Evolutionary conservation across 1,284 basidiomycete genomes (phyloP).

Genomic region (Wallemia hederae): DNA sequence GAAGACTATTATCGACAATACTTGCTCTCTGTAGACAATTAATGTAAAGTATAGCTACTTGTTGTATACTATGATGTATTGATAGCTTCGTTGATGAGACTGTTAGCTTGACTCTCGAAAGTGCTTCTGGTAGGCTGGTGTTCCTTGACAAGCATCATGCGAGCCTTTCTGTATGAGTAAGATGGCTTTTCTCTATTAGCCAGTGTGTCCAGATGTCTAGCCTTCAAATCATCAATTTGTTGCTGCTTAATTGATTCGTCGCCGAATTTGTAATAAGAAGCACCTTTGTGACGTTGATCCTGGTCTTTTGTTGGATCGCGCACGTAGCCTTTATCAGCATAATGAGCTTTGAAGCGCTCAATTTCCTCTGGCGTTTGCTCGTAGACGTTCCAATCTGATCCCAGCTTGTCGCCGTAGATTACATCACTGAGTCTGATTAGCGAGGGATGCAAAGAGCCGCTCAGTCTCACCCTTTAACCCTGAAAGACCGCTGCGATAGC

Average conservation of each 20-base stretch:
- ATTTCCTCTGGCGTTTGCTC: not conserved
- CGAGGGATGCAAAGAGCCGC: not conserved
- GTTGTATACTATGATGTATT: constrained; percentile 1
- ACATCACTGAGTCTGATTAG: not conserved
- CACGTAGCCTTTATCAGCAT: not conserved
- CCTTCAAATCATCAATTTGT: not conserved
- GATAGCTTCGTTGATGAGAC: not conserved
- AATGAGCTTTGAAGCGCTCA: not conserved
- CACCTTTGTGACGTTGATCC: not conserved
- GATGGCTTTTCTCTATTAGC: not conserved
- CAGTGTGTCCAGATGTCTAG: not conserved
- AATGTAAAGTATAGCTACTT: not conserved
- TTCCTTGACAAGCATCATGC: not conserved
- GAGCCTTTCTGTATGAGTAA: not conserved
- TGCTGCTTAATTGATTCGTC: not conserved
- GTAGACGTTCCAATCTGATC: not conserved
- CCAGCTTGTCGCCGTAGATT: not conserved
- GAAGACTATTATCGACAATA: not conserved
- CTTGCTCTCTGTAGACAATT: not conserved
- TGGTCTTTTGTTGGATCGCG: not conserved
- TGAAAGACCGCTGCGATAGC: not conserved
- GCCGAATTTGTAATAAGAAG: not conserved
- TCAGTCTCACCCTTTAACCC: not conserved
- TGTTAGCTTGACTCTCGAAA: not conserved
- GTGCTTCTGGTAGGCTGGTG: not conserved